These are phyloP conservation scores for Daldinia concentrica DNA, from an alignment of 495 filamentous ascomycete species.

Conservation along the genomic window DNA sequence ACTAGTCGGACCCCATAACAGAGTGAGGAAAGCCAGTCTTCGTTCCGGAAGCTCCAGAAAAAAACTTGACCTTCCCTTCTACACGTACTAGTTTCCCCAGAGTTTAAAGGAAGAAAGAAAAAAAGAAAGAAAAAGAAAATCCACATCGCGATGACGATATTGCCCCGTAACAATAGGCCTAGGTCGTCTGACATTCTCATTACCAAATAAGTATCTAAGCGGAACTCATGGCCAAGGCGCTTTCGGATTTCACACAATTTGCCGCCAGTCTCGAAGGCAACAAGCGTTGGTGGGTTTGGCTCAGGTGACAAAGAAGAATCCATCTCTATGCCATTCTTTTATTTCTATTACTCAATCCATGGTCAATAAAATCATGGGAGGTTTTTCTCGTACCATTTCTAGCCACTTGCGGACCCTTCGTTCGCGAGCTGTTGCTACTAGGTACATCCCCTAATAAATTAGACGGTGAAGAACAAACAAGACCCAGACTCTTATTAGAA, in stretches of 20 bases:
- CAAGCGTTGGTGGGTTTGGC: slow-evolving; percentile 44
- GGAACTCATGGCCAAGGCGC: slow-evolving; percentile 35
- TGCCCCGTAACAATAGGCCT: slow-evolving; percentile 34
- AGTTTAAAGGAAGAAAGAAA: no score
- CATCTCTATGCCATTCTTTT: slow-evolving; percentile 41
- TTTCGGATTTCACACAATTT: slow-evolving; percentile 33
- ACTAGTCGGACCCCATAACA: slow-evolving; percentile 11
- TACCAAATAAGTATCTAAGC: slow-evolving; percentile 46
- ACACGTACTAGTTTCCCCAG: slow-evolving; percentile 20
- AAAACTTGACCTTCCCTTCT: slow-evolving; percentile 6
- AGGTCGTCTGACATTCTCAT: slow-evolving; percentile 43
- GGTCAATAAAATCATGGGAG: slow-evolving; percentile 43
- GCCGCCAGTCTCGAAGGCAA: slow-evolving; percentile 42
- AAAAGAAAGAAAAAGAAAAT: slow-evolving; percentile 19
- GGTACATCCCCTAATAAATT: slow-evolving; percentile 35
- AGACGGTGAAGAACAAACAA: slow-evolving; percentile 33
- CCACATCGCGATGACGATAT: slow-evolving; percentile 42
- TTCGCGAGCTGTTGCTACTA: slow-evolving; percentile 17
- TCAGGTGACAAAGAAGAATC: slow-evolving; percentile 53
- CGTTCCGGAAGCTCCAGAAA: slow-evolving; percentile 18
- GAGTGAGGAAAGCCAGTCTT: slow-evolving; percentile 3
- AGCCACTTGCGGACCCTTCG: slow-evolving; percentile 28
- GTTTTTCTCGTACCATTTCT: slow-evolving; percentile 34
- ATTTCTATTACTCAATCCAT: slow-evolving; percentile 55
- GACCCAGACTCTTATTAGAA: slow-evolving; percentile 3